A percentile compares a stretch with the other conserved stretches of the same genome.
These are phyloP conservation scores for Ascochyta pisi DNA, from an alignment of 2,329 filamentous ascomycete species.

Conservation along the genomic window DNA sequence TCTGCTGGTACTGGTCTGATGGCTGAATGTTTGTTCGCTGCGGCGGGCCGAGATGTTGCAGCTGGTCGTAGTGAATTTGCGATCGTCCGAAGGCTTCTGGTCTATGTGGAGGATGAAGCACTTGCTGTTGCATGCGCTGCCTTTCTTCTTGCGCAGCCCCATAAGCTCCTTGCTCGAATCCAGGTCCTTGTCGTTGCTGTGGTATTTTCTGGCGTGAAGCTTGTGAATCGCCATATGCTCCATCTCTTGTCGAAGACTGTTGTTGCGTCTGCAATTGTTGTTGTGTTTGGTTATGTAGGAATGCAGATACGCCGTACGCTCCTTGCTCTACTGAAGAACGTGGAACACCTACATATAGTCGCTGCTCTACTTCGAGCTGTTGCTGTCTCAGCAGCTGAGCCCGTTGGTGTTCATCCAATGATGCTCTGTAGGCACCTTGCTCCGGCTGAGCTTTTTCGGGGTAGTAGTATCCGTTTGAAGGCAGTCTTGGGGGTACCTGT, in stretches of 20 bases:
- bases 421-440: constrained; percentile 25
- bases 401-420: constrained; percentile 23
- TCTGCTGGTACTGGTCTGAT: constrained; percentile 7
- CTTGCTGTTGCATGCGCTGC: constrained; percentile 25
- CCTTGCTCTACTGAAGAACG: constrained; percentile 11
- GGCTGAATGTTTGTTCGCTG: constrained; percentile 8
- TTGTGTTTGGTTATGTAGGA: constrained; percentile 6
- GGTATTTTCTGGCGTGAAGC: constrained; percentile 14
- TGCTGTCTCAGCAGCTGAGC: constrained; percentile 13
- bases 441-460: constrained; percentile 24
- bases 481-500: constrained; percentile 20
- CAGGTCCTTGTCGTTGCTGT: constrained; percentile 6
- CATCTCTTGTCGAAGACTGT: constrained; percentile 1
- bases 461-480: constrained; percentile 36
- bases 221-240: constrained; percentile 2
- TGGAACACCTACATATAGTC: neutral
- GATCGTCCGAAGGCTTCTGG: constrained; percentile 14
- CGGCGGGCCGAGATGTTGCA: constrained; percentile 11
- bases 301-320: neutral
- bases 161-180: neutral
- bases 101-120: constrained; percentile 7
- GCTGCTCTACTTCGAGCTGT: constrained; percentile 11
- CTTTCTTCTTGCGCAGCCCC: constrained; percentile 15
- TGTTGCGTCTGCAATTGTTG: constrained; percentile 12
- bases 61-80: constrained; percentile 15